Percentiles rank a stretch among this genome's conserved stretches.
phyloP scores from a whole-genome alignment of 2,329 filamentous ascomycete genomes.

The Epichloe brachyelytri region DNA sequence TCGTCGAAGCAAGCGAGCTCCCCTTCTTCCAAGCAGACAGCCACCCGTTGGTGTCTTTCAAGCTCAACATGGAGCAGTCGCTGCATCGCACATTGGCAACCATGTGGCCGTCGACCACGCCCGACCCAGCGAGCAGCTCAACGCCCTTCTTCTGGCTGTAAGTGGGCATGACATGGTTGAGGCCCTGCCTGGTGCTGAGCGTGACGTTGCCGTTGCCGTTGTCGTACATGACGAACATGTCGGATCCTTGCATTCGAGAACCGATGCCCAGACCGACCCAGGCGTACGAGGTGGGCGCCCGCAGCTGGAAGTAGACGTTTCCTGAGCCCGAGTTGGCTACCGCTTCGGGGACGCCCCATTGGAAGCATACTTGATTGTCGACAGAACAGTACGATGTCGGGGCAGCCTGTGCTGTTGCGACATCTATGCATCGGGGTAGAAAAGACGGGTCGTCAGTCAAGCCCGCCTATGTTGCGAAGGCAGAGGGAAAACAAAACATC shows the following conservation, averaged over 20 bases:
- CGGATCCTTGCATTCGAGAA: constrained; percentile 37
- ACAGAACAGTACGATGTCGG: constrained; percentile 28
- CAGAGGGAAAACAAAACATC: too few relatives aligned
- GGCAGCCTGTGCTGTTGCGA: constrained; percentile 11
- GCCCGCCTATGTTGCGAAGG: background rate
- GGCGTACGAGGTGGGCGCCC: constrained; percentile 35
- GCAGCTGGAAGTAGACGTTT: constrained; percentile 48
- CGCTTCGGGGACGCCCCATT: constrained; percentile 39
- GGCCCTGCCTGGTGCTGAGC: constrained; percentile 41
- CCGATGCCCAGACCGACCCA: constrained; percentile 51
- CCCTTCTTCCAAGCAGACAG: constrained; percentile 43
- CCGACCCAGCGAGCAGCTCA: constrained; percentile 45
- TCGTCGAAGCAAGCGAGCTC: constrained; percentile 29
- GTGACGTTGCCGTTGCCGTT: constrained; percentile 47
- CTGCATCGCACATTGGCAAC: constrained; percentile 45
- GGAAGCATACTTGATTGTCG: constrained; percentile 34
- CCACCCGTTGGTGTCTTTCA: constrained; percentile 32
- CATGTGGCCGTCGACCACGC: constrained; percentile 38
- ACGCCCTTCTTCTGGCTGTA: constrained; percentile 31
- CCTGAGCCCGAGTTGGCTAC: constrained; percentile 35
- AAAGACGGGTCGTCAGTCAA: background rate
- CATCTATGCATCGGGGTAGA: constrained; percentile 8
- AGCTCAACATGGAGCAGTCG: constrained; percentile 36
- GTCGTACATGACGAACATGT: constrained; percentile 52
- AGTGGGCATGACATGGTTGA: constrained; percentile 33